phyloP scores from a whole-genome alignment of 768 basidiomycete genomes.

The Pulveroboletus ravenelii region DNA sequence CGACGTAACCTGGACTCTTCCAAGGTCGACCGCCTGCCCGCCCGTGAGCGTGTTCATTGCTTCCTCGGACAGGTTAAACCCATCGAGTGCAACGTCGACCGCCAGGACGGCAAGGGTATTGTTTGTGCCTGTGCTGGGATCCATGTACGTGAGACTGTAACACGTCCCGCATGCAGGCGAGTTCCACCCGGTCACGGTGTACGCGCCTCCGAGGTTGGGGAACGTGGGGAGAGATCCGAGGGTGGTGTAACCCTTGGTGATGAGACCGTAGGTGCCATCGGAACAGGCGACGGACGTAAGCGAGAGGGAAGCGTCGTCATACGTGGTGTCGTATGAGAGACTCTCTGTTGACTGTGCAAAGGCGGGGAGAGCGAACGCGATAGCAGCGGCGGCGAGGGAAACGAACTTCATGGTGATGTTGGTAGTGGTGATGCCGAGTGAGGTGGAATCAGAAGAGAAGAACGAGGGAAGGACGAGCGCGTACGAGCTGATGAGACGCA shows the following conservation, averaged over 20 bases:
- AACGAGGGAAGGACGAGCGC: neutral
- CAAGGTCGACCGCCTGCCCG: conserved; percentile 42
- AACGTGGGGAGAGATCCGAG: conserved; percentile 30
- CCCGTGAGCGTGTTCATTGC: conserved; percentile 56
- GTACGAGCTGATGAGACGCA: neutral
- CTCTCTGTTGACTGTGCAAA: conserved; percentile 11
- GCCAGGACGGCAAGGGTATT: conserved; percentile 23
- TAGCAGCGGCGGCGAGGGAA: conserved; percentile 3
- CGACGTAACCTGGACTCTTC: conserved; percentile 43
- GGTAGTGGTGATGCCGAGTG: neutral
- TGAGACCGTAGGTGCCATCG: conserved; percentile 30
- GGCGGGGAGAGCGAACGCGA: conserved; percentile 16
- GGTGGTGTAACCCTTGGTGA: conserved; percentile 29
- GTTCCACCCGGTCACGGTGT: conserved; percentile 30
- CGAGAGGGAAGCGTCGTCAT: conserved; percentile 23
- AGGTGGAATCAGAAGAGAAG: neutral
- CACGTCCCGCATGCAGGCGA: conserved; percentile 32
- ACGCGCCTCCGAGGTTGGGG: conserved; percentile 33
- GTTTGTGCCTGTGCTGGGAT: neutral
- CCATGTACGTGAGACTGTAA: conserved; percentile 25
- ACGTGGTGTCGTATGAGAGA: conserved; percentile 30
- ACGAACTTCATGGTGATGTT: conserved; percentile 24
- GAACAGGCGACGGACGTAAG: conserved; percentile 30
- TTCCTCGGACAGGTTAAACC: conserved; percentile 45
- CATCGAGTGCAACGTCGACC: conserved; percentile 26